Evolutionary conservation across 2,329 filamentous ascomycete genomes (phyloP), one percentile per base, ranked within the genome.

Genomic region (Monilinia polystroma): DNA sequence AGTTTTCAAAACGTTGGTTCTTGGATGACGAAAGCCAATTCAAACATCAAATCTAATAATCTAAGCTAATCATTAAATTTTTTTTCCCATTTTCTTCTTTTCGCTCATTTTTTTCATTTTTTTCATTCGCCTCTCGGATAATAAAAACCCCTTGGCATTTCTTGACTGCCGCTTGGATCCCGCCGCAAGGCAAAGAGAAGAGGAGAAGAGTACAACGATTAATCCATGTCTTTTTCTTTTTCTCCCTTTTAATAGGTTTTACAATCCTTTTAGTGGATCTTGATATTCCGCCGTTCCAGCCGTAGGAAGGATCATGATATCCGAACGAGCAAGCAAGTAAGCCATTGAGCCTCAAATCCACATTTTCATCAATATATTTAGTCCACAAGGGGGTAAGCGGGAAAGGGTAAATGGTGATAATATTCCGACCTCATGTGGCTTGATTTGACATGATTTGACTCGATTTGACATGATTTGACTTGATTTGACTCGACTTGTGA

Each of bases 271-370:
- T 43, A 43, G 3, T 47, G 57, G 57, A 41, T 49, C 57, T 16
- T 32, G 43, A 2, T 23, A 23, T 23, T 23, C 23, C 29, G 43
- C 57, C 26, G 20, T 35, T 58, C 43, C 29, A 35, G 8, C 41
- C 20, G 18, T 23, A 35, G 43, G 7, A 38, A 35, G 43, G 43
- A 59, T 59, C n/a, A 49, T 59, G 26, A 6, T 35, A 49, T 59
- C 12, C 57, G 43, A 59, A 57, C 5, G n/a, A 14, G 23, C 26
- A 59, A 35, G 57, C 29, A 35, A 35, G 32, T 35, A 35, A 35
- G 32, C 11, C 29, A 29, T 38, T 60, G 57, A 60, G 57, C 57
- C 57, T 60, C 57, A 60, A 14, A 49, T 49, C 43, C 57, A 60
- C 43, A 35, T 35, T 35, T 49, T 38, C 5, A 49, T 60, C 57